Percentiles rank a stretch among this genome's conserved stretches.
phyloP scores from a whole-genome alignment of 2,329 filamentous ascomycete genomes.

The Paecilomyces fulvus region DNA sequence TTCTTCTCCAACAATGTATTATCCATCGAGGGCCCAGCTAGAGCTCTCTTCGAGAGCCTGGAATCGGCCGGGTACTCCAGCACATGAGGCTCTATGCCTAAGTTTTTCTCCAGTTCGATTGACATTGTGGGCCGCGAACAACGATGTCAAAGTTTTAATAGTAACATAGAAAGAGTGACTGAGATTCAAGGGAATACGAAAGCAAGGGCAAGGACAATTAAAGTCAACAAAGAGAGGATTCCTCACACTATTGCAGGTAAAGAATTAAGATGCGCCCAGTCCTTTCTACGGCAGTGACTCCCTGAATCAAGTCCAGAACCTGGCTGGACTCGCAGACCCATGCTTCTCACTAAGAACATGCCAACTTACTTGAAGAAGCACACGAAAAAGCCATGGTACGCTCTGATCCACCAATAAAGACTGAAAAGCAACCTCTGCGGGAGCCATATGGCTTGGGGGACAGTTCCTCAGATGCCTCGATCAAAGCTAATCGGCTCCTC shows the following conservation, averaged over 20 bases:
- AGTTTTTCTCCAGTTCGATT: not conserved
- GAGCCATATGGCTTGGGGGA: not conserved
- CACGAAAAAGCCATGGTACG: not conserved
- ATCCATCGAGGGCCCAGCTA: constrained; percentile 1
- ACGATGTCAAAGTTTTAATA: not conserved
- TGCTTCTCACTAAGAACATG: not conserved
- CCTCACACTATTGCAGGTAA: not conserved
- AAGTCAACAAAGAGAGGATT: not conserved
- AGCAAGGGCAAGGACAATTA: not conserved
- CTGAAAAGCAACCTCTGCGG: not conserved
- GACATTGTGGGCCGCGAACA: not conserved
- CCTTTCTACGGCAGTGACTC: not conserved
- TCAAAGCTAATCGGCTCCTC: not conserved
- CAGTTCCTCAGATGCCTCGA: not conserved
- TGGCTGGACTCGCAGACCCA: not conserved
- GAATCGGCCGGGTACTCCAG: constrained; percentile 1
- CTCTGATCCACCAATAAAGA: not conserved
- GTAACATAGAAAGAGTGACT: not conserved
- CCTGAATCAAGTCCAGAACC: not conserved
- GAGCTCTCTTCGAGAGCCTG: not conserved
- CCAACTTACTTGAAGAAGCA: not conserved
- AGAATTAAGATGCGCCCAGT: not conserved
- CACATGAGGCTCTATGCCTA: constrained; percentile 4
- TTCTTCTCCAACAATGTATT: constrained; percentile 12
- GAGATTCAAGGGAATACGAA: not conserved